These are phyloP conservation scores for Rosa chinensis DNA, from an alignment of 306 rosid genomes.

Conservation along the genomic window DNA sequence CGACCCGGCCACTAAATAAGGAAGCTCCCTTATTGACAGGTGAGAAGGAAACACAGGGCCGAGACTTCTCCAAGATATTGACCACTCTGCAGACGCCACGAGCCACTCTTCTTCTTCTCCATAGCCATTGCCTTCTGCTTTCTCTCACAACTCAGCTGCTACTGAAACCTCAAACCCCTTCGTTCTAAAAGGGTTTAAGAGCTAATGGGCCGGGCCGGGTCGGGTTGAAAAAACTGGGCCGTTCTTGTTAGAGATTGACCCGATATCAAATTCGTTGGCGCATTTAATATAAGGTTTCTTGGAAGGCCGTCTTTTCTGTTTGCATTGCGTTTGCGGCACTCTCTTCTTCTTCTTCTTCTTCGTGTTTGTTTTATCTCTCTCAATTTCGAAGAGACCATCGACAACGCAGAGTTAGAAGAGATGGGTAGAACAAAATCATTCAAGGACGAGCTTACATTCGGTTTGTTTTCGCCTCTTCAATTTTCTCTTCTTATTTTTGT, in stretches of 20 bases:
- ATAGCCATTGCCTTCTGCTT: constrained; percentile 17
- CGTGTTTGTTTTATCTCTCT: not conserved
- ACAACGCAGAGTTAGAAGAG: not conserved
- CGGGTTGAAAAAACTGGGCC: not conserved
- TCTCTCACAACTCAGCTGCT: not conserved
- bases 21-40: constrained; percentile 42
- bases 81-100: constrained; percentile 57
- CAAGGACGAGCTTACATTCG: constrained; percentile 34
- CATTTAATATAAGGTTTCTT: not conserved
- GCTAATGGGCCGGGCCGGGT: not conserved
- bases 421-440: constrained; percentile 35
- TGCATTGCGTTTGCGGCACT: not conserved
- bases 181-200: constrained; percentile 4
- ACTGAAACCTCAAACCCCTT: not conserved
- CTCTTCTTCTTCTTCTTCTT: not conserved
- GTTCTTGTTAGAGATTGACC: not conserved
- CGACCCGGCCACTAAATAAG: constrained; percentile 72
- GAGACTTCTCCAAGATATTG: constrained; percentile 91
- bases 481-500: not conserved
- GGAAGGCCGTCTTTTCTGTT: not conserved
- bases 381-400: not conserved
- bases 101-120: constrained; percentile 25
- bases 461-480: constrained; percentile 11
- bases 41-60: constrained; percentile 68
- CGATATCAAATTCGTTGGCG: not conserved